These are phyloP conservation scores for Trypanosoma brucei DNA, from an alignment of 208 protist species.

Conservation along the genomic window DNA sequence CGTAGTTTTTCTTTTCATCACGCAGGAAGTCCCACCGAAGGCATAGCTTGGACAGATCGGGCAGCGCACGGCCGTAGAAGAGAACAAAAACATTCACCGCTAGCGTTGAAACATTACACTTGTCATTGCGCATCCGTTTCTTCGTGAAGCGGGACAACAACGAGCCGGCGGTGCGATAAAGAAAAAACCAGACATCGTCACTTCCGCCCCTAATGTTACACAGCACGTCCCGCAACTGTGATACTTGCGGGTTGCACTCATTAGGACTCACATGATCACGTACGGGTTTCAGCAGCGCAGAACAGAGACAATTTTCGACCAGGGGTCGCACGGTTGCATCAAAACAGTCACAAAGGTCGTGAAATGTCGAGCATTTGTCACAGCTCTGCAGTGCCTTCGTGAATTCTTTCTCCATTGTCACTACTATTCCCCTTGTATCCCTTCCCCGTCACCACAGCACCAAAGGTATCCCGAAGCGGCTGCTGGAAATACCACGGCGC, in stretches of 20 bases:
- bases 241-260: slow-evolving; percentile 53
- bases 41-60: slow-evolving; percentile 39
- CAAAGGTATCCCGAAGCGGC: too few species aligned
- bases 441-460: background rate
- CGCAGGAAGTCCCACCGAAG: slow-evolving; percentile 67
- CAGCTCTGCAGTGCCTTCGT: slow-evolving; percentile 26
- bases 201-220: slow-evolving; percentile 7
- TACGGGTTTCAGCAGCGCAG: slow-evolving; percentile 35
- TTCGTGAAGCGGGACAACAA: slow-evolving; percentile 44
- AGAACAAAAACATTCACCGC: slow-evolving; percentile 76
- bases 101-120: slow-evolving; percentile 13
- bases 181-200: slow-evolving; percentile 83
- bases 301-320: slow-evolving; percentile 41
- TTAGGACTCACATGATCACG: slow-evolving; percentile 65
- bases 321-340: slow-evolving; percentile 29
- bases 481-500: too few species aligned
- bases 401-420: slow-evolving; percentile 33
- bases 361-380: slow-evolving; percentile 19
- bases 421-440: background rate
- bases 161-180: slow-evolving; percentile 39
- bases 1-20: slow-evolving; percentile 41
- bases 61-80: slow-evolving; percentile 52
- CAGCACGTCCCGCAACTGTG: slow-evolving; percentile 48
- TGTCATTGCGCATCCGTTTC: slow-evolving; percentile 34
- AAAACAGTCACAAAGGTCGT: slow-evolving; percentile 22